Evolutionary conservation across 345 rosid species (phyloP), one percentile per base, ranked within the genome.

Genomic region (Aquilaria malaccensis): DNA sequence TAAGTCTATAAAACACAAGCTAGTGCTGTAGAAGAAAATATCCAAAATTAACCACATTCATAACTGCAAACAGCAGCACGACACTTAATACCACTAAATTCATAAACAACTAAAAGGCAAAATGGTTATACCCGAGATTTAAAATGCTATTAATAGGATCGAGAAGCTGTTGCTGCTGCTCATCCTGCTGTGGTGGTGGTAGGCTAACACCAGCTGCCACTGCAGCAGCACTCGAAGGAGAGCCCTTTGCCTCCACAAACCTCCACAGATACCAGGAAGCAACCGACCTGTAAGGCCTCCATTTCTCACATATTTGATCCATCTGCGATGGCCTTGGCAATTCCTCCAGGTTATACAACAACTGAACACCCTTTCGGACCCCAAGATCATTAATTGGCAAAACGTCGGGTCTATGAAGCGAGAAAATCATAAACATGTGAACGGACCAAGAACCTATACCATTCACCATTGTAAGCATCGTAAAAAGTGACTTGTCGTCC

Each of bases 371-470:
- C 70, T 91, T 94, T 69, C 99, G 70, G 14, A 91, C 85, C 7
- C 91, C 91, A 0, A 91, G 89, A 66, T 94, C 97, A 32, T 88
- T 91, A 70, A 88, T 85, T 1, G 99, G 96, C 67, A 94, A 77
- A 58, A 94, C 99, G 67, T 94, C 99, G 0, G 96, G 99, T 73
- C 97, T 83, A 57, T 88, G 99, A 56, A 94, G 85, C 50, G 99
- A 94, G 70, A 86, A 85, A 7, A 94, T 94, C 99, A 91, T 91
- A 61, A 94, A 91, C 95, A 94, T 91, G 58, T 94, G 95, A 58
- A 94, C 99, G 2, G 97, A 94, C 97, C 99, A 94, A 4, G 99
- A 88, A 3, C 99, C 99, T 32, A 94, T 94, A 52, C 97, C 99
- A 56, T 91, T 91, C 43, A 94, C 99, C 97, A 94, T 94, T 0